Percentiles rank a stretch among this genome's conserved stretches.
Conservation (phyloP, 371 early-diverging fungal species). For the Syncephalastrum sp. region DNA sequence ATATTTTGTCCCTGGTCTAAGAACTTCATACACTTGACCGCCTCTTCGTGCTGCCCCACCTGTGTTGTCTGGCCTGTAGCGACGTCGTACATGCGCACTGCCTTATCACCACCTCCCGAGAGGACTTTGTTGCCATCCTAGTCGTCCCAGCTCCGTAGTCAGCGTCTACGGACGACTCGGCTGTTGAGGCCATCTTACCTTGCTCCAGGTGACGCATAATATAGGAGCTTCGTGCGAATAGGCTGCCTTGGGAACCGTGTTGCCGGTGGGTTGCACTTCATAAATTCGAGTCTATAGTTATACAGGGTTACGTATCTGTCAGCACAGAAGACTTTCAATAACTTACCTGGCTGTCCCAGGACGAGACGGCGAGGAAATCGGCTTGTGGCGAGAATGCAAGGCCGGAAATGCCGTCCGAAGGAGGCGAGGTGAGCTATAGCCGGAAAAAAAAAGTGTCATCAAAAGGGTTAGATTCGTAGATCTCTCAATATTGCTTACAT, state of each 20-base stretch:
- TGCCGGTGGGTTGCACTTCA: constrained; percentile 76
- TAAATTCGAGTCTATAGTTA: constrained; percentile 82
- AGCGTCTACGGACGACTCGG: background rate
- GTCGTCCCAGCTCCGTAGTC: background rate
- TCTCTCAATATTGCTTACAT: too few relatives aligned
- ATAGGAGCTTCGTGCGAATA: constrained; percentile 87
- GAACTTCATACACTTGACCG: constrained; percentile 75
- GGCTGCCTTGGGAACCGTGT: constrained; percentile 72
- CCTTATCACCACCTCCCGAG: constrained; percentile 88
- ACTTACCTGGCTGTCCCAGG: constrained; percentile 88
- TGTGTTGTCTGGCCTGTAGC: constrained; percentile 74
- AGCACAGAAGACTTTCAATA: background rate
- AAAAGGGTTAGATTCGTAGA: too few relatives aligned
- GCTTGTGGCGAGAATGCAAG: constrained; percentile 75
- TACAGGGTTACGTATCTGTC: too few relatives aligned
- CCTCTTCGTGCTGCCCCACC: constrained; percentile 82
- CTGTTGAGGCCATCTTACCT: constrained; percentile 47
- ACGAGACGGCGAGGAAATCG: constrained; percentile 78
- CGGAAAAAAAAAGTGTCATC: too few relatives aligned
- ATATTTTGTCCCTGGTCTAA: constrained; percentile 68
- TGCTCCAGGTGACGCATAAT: constrained; percentile 84
- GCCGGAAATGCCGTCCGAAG: constrained; percentile 75
- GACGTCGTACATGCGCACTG: constrained; percentile 78
- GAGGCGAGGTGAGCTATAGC: constrained; percentile 58
- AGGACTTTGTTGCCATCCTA: constrained; percentile 72